These are phyloP conservation scores for Kandelia obovata DNA, from an alignment of 345 rosid genomes.

Conservation along the genomic window DNA sequence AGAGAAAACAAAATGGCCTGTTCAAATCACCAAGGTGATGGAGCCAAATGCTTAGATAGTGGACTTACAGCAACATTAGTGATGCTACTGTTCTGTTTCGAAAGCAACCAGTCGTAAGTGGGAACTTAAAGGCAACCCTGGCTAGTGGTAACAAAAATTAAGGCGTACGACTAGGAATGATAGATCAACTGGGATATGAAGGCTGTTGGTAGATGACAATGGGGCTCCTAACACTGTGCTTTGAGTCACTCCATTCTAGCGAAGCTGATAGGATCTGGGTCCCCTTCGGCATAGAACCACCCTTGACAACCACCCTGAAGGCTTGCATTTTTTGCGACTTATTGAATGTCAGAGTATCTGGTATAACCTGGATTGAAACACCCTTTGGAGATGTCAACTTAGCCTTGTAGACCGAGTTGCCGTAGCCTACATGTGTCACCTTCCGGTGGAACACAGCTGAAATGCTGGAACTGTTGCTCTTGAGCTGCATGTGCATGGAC, in stretches of 20 bases:
- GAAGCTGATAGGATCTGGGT: conserved; percentile 40
- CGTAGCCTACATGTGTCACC: conserved; percentile 53
- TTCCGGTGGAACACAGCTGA: conserved; percentile 55
- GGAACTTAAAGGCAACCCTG: neutral
- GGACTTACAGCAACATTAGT: no score
- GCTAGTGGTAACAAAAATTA: neutral
- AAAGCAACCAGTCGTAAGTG: no score
- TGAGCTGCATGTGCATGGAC: conserved; percentile 61
- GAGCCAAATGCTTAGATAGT: no score
- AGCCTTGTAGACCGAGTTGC: conserved; percentile 45
- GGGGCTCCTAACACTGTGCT: conserved; percentile 52
- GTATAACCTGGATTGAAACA: conserved; percentile 46
- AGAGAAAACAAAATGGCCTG: no score
- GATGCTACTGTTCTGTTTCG: no score
- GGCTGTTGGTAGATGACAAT: conserved; percentile 36
- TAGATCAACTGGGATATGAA: neutral
- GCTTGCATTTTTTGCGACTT: conserved; percentile 25
- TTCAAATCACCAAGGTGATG: no score
- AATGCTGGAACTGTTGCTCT: conserved; percentile 17
- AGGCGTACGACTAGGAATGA: neutral
- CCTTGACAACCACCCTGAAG: conserved; percentile 59
- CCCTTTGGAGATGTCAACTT: conserved; percentile 45
- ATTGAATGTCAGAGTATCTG: conserved; percentile 41
- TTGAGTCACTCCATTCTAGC: conserved; percentile 58
- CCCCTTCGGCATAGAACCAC: conserved; percentile 22